Percentiles rank a stretch among this genome's conserved stretches.
Conservation (phyloP, 306 rosid genomes). For the Cercis canadensis region DNA sequence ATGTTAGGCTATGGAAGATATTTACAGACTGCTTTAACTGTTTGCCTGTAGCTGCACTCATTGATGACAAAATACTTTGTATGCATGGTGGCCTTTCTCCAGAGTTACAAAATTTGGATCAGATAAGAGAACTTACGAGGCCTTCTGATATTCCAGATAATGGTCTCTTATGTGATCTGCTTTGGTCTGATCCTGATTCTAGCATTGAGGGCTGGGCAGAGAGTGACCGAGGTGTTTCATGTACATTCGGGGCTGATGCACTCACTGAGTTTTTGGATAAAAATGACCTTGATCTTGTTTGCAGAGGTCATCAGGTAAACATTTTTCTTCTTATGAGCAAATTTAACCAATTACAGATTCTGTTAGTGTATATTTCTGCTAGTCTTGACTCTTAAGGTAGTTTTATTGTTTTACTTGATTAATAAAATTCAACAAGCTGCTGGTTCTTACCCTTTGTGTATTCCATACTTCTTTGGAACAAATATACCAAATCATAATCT, state of each 20-base stretch:
- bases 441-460: neutral
- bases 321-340: slow-evolving; percentile 7
- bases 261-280: slow-evolving; percentile 67
- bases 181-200: slow-evolving; percentile 85
- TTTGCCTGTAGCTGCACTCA: slow-evolving; percentile 85
- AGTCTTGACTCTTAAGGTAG: neutral
- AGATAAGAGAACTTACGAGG: slow-evolving; percentile 64
- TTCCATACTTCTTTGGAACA: slow-evolving; percentile 2
- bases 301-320: slow-evolving; percentile 88
- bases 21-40: slow-evolving; percentile 85
- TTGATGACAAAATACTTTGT: slow-evolving; percentile 75
- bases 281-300: slow-evolving; percentile 79
- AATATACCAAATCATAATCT: neutral
- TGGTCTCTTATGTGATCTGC: slow-evolving; percentile 85
- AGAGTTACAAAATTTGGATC: slow-evolving; percentile 68
- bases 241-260: slow-evolving; percentile 70
- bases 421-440: slow-evolving; percentile 8
- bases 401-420: slow-evolving; percentile 1
- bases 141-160: slow-evolving; percentile 79
- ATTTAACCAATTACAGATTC: neutral
- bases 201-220: slow-evolving; percentile 69
- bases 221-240: slow-evolving; percentile 80
- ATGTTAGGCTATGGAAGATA: slow-evolving; percentile 86
- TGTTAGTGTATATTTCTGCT: slow-evolving; percentile 1
- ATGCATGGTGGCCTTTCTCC: slow-evolving; percentile 92